A percentile compares a stretch with the other conserved stretches of the same genome.
phyloP scores from a whole-genome alignment of 2,329 filamentous ascomycete genomes.

The Elsinoe australis region DNA sequence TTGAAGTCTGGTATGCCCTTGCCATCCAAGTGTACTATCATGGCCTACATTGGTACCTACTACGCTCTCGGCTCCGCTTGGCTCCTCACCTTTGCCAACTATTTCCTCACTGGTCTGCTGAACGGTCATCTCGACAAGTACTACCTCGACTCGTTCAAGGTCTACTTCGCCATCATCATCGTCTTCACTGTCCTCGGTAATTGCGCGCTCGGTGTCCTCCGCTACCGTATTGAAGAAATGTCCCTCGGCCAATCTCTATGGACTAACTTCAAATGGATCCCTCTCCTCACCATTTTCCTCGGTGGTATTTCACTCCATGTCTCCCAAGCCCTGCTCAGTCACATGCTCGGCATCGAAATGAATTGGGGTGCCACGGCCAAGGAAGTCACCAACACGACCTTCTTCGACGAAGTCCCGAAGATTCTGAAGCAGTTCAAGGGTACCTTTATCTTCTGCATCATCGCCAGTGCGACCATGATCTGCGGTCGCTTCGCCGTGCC shows the following conservation, averaged over 20 bases:
- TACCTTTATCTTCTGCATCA: slow-evolving; percentile 47
- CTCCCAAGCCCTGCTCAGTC: slow-evolving; percentile 34
- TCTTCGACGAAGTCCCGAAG: slow-evolving; percentile 50
- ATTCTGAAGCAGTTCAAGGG: slow-evolving; percentile 51
- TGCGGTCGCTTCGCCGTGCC: slow-evolving; percentile 42
- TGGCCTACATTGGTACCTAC: slow-evolving; percentile 73
- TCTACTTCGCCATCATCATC: slow-evolving; percentile 73
- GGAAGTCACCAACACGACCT: slow-evolving; percentile 50
- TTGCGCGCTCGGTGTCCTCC: slow-evolving; percentile 61
- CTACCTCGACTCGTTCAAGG: slow-evolving; percentile 70
- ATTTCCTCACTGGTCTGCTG: slow-evolving; percentile 69
- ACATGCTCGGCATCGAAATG: slow-evolving; percentile 37
- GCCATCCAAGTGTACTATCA: slow-evolving; percentile 66
- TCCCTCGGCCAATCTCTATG: slow-evolving; percentile 47
- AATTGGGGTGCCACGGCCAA: slow-evolving; percentile 52
- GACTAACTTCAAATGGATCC: slow-evolving; percentile 60
- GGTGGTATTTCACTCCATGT: slow-evolving; percentile 36
- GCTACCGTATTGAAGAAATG: slow-evolving; percentile 62
- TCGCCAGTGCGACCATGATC: slow-evolving; percentile 42
- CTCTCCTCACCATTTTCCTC: slow-evolving; percentile 35
- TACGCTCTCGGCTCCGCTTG: slow-evolving; percentile 71
- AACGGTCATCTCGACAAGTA: slow-evolving; percentile 72
- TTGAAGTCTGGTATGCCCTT: slow-evolving; percentile 65
- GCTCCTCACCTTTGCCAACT: slow-evolving; percentile 65
- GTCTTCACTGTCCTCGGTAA: slow-evolving; percentile 72